These are phyloP conservation scores for Stagonosporopsis vannaccii DNA, from an alignment of 2,329 filamentous ascomycete genomes.

Conservation along the genomic window DNA sequence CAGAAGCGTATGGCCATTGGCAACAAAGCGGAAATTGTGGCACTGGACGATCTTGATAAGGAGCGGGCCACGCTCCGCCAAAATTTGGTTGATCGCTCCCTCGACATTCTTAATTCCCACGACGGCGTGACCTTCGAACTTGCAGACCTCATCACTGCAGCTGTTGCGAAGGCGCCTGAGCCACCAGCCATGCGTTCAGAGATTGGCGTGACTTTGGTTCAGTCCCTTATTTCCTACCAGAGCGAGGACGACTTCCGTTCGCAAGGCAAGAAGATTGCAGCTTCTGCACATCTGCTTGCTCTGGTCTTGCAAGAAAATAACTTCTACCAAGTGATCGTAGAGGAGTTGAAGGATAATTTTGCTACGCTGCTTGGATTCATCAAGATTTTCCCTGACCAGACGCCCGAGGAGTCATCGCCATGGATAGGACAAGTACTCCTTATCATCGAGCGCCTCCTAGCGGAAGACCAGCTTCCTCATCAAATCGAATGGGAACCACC, in stretches of 20 bases:
- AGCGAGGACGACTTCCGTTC: slow-evolving; percentile 63
- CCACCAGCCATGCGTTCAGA: slow-evolving; percentile 69
- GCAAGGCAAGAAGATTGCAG: slow-evolving; percentile 76
- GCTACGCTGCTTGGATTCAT: slow-evolving; percentile 80
- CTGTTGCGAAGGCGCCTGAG: slow-evolving; percentile 68
- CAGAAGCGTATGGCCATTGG: slow-evolving; percentile 42
- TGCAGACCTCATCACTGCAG: slow-evolving; percentile 81
- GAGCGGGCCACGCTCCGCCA: slow-evolving; percentile 75
- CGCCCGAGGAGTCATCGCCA: slow-evolving; percentile 80
- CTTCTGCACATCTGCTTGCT: slow-evolving; percentile 90
- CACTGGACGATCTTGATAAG: slow-evolving; percentile 80
- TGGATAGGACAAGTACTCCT: slow-evolving; percentile 93
- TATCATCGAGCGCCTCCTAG: slow-evolving; percentile 88
- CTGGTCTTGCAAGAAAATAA: slow-evolving; percentile 81
- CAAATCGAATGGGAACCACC: slow-evolving; percentile 74
- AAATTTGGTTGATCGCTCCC: slow-evolving; percentile 84
- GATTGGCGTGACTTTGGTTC: slow-evolving; percentile 81
- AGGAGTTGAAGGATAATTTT: slow-evolving; percentile 79
- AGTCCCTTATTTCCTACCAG: slow-evolving; percentile 77
- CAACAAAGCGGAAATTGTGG: slow-evolving; percentile 55
- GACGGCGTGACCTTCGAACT: slow-evolving; percentile 90
- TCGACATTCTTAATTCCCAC: slow-evolving; percentile 89
- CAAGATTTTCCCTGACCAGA: slow-evolving; percentile 70
- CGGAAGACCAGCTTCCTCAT: slow-evolving; percentile 82
- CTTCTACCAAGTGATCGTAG: slow-evolving; percentile 80